Base-by-base conservation (phyloP, 1,284 basidiomycete species). In the Cryptococcus floricola region DNA sequence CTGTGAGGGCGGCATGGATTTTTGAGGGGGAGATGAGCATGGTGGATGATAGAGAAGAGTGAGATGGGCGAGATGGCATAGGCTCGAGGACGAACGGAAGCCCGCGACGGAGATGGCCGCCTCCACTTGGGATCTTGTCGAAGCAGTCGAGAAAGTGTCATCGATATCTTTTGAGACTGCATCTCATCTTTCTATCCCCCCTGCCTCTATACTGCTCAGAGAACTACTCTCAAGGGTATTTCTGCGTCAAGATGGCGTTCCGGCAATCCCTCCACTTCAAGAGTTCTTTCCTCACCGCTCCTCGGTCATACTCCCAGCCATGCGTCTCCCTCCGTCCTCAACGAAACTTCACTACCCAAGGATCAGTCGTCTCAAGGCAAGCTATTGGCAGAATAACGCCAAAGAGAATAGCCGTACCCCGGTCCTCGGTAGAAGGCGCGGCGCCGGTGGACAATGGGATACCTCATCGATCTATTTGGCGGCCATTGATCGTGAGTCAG, bases 401-500 rank as follows among this genome's bases (percentile, higher is more conserved):
- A 1, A 73, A 72, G 49, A 49, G 69, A 13, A 68, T 74, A 34
- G 69, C 65, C 2, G 61, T 74, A 39, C 42, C 55, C 9, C 42
- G 59, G n/a, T 57, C 59, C 7, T 51, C 56, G 8, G 23, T 60
- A 14, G 54, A n/a, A 50, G 58, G 52, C 42, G 51, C 28, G 61
- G 57, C 25, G 53, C 44, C 31, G 5, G 34, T 46, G 19, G 51
- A 56, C 41, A 44, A 13, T 18, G 48, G 54, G 3, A 25, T 67
- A 25, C 65, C 65, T 14, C 52, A 53, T 47, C 37, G 57, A 19
- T 66, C 67, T 10, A 68, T 73, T 54, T 72, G 69, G 70, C 55
- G 66, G 23, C 76, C 76, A 0, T 69, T 76, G 38, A 47, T 71
- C 0, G 76, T 77, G 55, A 62, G 74, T 69, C 39, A 19, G 16